Percentiles rank a stretch among this genome's conserved stretches.
Conservation (phyloP, 116 monocot species). For the Trichopus zeylanicus region DNA sequence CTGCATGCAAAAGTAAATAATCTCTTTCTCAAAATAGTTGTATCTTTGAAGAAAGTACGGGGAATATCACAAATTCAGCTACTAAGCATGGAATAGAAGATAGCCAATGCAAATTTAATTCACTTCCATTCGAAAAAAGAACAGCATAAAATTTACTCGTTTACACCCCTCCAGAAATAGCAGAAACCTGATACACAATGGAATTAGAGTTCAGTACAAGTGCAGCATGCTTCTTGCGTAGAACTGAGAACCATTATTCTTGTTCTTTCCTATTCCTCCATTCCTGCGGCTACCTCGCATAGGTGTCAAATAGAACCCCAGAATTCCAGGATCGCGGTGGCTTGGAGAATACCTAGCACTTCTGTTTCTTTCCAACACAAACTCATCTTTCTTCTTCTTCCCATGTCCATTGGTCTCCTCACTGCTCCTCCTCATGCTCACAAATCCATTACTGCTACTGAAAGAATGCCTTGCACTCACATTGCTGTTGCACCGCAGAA, state of each 20-base stretch:
- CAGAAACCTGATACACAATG: background rate
- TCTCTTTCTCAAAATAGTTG: no score
- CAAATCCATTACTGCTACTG: constrained; percentile 19
- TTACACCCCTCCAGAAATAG: background rate
- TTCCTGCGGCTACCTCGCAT: constrained; percentile 40
- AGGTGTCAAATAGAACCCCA: constrained; percentile 73
- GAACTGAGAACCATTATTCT: constrained; percentile 23
- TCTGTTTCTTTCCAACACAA: constrained; percentile 52
- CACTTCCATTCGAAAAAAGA: no score
- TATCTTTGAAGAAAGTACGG: no score
- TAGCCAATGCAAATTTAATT: background rate
- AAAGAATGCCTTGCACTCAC: constrained; percentile 54
- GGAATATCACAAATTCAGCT: no score
- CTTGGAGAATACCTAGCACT: constrained; percentile 59
- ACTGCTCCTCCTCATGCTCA: constrained; percentile 46
- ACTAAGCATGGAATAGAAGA: no score
- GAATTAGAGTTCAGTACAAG: constrained; percentile 29
- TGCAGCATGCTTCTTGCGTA: constrained; percentile 33
- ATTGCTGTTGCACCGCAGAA: constrained; percentile 40
- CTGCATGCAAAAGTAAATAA: no score
- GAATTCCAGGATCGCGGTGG: constrained; percentile 44
- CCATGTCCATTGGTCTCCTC: constrained; percentile 22
- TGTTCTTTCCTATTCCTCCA: constrained; percentile 22
- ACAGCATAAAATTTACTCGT: no score
- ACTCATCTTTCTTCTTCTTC: constrained; percentile 41